Evolutionary conservation across 768 basidiomycete genomes (phyloP).

Genomic region (Lactarius vividus): DNA sequence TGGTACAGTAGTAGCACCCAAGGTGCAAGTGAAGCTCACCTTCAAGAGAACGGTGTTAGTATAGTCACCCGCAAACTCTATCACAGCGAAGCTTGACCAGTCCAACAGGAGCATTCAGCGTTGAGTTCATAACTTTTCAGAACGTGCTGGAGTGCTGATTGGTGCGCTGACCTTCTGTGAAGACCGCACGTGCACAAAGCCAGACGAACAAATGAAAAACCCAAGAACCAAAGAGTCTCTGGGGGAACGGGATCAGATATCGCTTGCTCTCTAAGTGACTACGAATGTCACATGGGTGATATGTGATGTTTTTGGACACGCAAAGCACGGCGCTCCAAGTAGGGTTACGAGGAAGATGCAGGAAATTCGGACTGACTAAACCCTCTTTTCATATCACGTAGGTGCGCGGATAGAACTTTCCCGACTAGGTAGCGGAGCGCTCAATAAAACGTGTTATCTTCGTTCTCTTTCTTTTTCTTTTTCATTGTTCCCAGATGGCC

Average conservation of each 20-base stretch:
- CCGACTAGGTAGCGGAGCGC: slow-evolving; percentile 7
- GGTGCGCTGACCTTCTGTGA: background rate
- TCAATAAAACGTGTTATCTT: background rate
- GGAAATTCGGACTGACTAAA: background rate
- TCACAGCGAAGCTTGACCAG: background rate
- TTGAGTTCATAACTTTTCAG: background rate
- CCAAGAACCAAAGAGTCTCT: background rate
- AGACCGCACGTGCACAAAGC: background rate
- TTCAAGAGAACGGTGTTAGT: background rate
- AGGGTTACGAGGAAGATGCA: background rate
- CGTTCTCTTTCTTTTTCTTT: background rate
- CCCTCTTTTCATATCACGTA: background rate
- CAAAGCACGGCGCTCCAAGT: background rate
- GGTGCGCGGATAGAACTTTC: background rate
- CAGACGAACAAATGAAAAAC: background rate
- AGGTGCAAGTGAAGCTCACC: too few relatives aligned
- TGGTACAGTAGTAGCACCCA: too few relatives aligned
- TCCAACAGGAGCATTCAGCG: background rate
- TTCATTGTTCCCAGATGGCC: background rate
- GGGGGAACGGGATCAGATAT: background rate
- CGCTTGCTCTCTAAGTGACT: background rate
- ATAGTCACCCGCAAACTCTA: background rate
- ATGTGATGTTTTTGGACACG: background rate
- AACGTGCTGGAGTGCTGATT: background rate
- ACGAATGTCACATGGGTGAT: background rate